phyloP scores from a whole-genome alignment of 352 stramenopile species.

The Blastocystis sp. region DNA sequence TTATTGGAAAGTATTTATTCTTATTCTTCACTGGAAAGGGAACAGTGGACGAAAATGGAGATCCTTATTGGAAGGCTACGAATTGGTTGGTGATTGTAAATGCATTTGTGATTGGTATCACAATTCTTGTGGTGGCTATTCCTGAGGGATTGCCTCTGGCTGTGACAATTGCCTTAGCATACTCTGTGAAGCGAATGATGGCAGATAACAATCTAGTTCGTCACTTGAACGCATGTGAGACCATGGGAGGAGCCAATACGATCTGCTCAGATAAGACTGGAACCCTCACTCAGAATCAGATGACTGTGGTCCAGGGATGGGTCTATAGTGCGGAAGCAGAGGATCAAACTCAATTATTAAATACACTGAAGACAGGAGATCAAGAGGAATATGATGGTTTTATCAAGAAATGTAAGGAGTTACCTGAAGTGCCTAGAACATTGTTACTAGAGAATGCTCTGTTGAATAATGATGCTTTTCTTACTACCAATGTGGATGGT shows the following conservation, averaged over 20 bases:
- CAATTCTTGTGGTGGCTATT: conserved; percentile 90
- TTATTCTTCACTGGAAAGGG: conserved; percentile 65
- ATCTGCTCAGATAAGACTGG: conserved; percentile 97
- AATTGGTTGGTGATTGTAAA: conserved; percentile 72
- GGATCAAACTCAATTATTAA: conserved; percentile 70
- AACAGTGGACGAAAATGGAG: conserved; percentile 37
- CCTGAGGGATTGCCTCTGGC: conserved; percentile 93
- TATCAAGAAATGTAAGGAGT: conserved; percentile 41
- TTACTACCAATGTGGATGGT: conserved; percentile 31
- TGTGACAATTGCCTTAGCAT: conserved; percentile 91
- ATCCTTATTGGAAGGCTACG: conserved; percentile 21
- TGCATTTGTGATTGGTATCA: conserved; percentile 83
- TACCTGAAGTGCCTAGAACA: neutral
- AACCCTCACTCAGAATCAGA: conserved; percentile 92
- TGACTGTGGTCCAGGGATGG: conserved; percentile 83
- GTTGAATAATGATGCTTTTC: conserved; percentile 66
- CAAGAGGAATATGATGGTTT: conserved; percentile 56
- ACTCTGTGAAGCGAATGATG: conserved; percentile 80
- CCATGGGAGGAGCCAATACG: conserved; percentile 86
- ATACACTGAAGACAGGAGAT: conserved; percentile 29
- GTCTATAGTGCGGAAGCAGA: conserved; percentile 71
- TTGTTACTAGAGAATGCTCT: conserved; percentile 56
- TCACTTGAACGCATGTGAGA: conserved; percentile 83
- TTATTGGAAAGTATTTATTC: conserved; percentile 71
- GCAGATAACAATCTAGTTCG: conserved; percentile 82